Conservation (phyloP, 2,329 filamentous ascomycete species). For the Parascedosporium putredinis region DNA sequence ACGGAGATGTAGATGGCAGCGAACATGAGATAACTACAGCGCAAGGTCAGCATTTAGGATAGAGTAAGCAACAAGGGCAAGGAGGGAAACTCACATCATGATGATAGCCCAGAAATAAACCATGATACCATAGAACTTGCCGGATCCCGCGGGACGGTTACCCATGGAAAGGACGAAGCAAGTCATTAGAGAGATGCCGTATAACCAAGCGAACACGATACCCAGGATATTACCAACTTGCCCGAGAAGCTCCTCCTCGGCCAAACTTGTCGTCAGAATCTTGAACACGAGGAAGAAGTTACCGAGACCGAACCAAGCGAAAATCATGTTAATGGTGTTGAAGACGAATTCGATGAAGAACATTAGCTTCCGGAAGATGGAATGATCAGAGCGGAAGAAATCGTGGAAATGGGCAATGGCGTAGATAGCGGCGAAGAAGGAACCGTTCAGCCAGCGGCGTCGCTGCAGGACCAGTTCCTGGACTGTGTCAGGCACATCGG, state of each 20-base stretch:
- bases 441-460: slow-evolving; percentile 94
- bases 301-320: slow-evolving; percentile 95
- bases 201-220: slow-evolving; percentile 91
- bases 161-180: slow-evolving; percentile 93
- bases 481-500: slow-evolving; percentile 89
- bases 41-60: slow-evolving; percentile 11
- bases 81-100: slow-evolving; percentile 60
- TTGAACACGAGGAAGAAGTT: slow-evolving; percentile 99
- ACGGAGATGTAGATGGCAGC: slow-evolving; percentile 92
- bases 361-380: slow-evolving; percentile 73
- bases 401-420: slow-evolving; percentile 92
- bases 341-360: slow-evolving; percentile 90
- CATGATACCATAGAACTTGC: slow-evolving; percentile 90
- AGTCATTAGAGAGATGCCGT: slow-evolving; percentile 80
- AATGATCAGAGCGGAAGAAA: slow-evolving; percentile 89
- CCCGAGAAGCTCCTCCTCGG: slow-evolving; percentile 58
- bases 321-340: slow-evolving; percentile 93
- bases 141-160: slow-evolving; percentile 88
- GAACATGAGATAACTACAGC: slow-evolving; percentile 71
- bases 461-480: slow-evolving; percentile 92
- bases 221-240: slow-evolving; percentile 69
- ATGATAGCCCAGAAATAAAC: slow-evolving; percentile 97
- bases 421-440: slow-evolving; percentile 96
- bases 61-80: neutral
- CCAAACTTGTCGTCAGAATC: slow-evolving; percentile 83